Evolutionary conservation across 2,329 filamentous ascomycete genomes (phyloP).

Genomic region (Fusarium sp.): DNA sequence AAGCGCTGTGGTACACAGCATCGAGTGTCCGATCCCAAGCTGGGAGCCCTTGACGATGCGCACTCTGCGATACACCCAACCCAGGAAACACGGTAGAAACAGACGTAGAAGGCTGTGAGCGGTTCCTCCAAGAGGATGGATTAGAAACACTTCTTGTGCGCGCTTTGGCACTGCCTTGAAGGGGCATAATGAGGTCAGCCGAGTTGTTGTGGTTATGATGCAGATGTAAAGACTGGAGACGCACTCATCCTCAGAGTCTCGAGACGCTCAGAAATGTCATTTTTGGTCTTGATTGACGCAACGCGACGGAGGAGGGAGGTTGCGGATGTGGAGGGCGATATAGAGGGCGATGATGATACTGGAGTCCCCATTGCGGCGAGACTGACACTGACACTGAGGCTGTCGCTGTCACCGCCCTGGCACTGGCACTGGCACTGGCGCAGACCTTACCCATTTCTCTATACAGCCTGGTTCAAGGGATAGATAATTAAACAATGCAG

Average conservation of each 20-base stretch:
- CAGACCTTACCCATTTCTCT: neutral
- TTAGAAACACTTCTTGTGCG: constrained; percentile 28
- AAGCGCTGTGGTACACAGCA: constrained; percentile 45
- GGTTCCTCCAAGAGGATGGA: neutral
- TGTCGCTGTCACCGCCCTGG: neutral
- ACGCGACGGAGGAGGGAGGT: constrained; percentile 29
- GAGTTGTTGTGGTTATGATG: neutral
- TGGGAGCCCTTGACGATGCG: constrained; percentile 34
- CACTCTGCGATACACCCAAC: neutral
- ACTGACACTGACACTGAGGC: constrained; percentile 1
- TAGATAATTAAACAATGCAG: neutral
- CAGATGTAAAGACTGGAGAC: neutral
- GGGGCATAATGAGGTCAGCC: constrained; percentile 15
- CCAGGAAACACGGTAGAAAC: neutral
- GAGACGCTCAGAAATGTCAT: constrained; percentile 20
- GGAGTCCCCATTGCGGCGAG: constrained; percentile 13
- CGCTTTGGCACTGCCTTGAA: constrained; percentile 12
- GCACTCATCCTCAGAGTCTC: constrained; percentile 29
- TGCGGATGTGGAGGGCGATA: constrained; percentile 16
- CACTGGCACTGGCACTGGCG: neutral
- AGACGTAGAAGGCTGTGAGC: constrained; percentile 12
- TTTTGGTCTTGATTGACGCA: constrained; percentile 9
- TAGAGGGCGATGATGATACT: constrained; percentile 11
- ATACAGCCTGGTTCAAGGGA: neutral
- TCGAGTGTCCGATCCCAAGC: constrained; percentile 51